Percentiles rank a stretch among this genome's conserved stretches.
These are phyloP conservation scores for Candida takata DNA, from an alignment of 805 yeast genomes.

Conservation along the genomic window DNA sequence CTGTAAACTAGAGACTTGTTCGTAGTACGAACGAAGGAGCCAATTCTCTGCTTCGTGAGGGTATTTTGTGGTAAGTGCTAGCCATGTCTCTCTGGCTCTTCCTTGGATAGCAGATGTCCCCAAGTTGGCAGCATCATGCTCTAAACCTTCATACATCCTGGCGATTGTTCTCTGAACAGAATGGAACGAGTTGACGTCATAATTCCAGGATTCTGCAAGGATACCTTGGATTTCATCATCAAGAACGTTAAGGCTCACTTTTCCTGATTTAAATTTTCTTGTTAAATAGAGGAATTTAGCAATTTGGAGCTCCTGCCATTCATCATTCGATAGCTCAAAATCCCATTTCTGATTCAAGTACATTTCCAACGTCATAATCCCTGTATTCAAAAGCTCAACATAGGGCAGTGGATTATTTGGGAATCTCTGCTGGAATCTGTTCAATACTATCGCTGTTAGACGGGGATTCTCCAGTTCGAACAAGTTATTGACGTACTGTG, in stretches of 20 bases:
- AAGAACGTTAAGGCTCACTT: neutral
- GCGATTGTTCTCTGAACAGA: conserved; percentile 38
- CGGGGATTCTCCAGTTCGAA: conserved; percentile 7
- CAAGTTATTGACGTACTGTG: conserved; percentile 4
- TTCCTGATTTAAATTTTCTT: neutral
- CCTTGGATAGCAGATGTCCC: conserved; percentile 9
- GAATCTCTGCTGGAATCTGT: conserved; percentile 7
- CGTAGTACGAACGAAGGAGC: conserved; percentile 38
- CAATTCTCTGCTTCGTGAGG: conserved; percentile 38
- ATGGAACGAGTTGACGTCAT: conserved; percentile 30
- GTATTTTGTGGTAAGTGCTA: conserved; percentile 23
- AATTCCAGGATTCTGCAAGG: neutral
- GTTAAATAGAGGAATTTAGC: neutral
- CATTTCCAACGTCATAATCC: neutral
- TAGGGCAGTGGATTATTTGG: conserved; percentile 9
- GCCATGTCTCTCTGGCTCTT: conserved; percentile 19
- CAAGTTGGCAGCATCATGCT: conserved; percentile 8
- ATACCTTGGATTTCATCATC: neutral
- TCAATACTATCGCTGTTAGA: neutral
- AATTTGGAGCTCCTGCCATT: neutral
- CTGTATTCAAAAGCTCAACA: conserved; percentile 8
- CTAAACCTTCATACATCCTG: conserved; percentile 27
- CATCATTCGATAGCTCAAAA: neutral
- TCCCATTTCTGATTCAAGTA: neutral
- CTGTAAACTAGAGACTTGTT: conserved; percentile 22